Conservation (phyloP, 2,329 filamentous ascomycete species). For the Pseudomassariella vexata region DNA sequence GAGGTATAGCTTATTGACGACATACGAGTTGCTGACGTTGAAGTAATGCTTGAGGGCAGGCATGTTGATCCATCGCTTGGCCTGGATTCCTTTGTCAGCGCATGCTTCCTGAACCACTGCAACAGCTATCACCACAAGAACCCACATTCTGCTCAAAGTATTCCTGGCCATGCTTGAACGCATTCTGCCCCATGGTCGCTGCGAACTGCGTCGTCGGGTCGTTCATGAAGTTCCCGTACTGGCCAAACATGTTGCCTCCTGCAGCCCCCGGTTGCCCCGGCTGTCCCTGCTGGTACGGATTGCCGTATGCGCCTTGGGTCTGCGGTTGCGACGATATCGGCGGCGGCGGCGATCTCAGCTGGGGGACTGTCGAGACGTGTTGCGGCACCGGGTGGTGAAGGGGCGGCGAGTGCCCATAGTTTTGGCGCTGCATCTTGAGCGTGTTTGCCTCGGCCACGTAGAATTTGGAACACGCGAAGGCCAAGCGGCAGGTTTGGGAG, state of each 20-base stretch:
- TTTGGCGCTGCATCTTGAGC: slow-evolving; percentile 73
- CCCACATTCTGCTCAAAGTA: slow-evolving; percentile 92
- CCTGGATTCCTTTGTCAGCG: slow-evolving; percentile 24
- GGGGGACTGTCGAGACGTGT: slow-evolving; percentile 95
- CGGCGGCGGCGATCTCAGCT: slow-evolving; percentile 88
- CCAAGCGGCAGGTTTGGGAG: too few relatives aligned
- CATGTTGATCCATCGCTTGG: slow-evolving; percentile 78
- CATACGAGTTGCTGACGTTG: slow-evolving; percentile 97
- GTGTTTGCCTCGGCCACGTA: not conserved
- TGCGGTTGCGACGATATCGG: slow-evolving; percentile 66
- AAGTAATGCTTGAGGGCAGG: slow-evolving; percentile 97
- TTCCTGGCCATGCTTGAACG: slow-evolving; percentile 85
- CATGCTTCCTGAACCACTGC: too few relatives aligned
- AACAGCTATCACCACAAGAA: slow-evolving; percentile 12
- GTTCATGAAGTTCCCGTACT: slow-evolving; percentile 90
- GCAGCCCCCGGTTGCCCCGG: slow-evolving; percentile 31
- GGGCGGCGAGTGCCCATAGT: slow-evolving; percentile 83
- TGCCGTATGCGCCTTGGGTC: slow-evolving; percentile 61
- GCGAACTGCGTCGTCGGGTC: slow-evolving; percentile 94
- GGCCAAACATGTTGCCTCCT: slow-evolving; percentile 55
- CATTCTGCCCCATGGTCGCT: slow-evolving; percentile 87
- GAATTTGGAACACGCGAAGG: too few relatives aligned
- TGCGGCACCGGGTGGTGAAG: slow-evolving; percentile 96
- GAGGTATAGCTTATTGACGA: slow-evolving; percentile 85
- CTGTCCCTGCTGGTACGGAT: slow-evolving; percentile 64